These are phyloP conservation scores for Cystobasidium tubakii DNA, from an alignment of 768 basidiomycete species.

Conservation along the genomic window DNA sequence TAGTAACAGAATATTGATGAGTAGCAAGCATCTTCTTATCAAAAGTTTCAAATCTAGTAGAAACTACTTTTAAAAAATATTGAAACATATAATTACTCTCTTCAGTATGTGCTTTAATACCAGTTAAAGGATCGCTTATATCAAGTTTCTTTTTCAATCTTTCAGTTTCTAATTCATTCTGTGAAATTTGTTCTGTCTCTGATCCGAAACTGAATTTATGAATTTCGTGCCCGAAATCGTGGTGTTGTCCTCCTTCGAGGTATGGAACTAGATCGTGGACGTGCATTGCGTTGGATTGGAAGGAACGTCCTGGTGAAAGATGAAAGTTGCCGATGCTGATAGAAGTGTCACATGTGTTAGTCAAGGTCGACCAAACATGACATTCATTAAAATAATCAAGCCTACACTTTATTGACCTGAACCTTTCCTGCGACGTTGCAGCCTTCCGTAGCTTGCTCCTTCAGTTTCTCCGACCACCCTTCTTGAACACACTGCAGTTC, in stretches of 20 bases:
- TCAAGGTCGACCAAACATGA: too few relatives aligned
- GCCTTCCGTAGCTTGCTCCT: constrained; percentile 85
- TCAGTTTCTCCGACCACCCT: constrained; percentile 89
- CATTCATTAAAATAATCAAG: too few relatives aligned
- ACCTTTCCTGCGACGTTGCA: constrained; percentile 88
- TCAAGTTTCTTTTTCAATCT: constrained; percentile 60
- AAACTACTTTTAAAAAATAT: constrained; percentile 98
- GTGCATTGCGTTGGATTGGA: constrained; percentile 73
- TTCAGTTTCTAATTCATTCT: constrained; percentile 41
- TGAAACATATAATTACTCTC: constrained; percentile 92
- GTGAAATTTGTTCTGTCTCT: constrained; percentile 45
- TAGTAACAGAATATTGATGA: constrained; percentile 91
- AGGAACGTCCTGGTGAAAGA: constrained; percentile 88
- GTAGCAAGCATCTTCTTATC: constrained; percentile 74
- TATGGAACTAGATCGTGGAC: constrained; percentile 90
- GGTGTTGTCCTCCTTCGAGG: constrained; percentile 75
- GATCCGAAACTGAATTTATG: constrained; percentile 72
- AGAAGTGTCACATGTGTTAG: neutral
- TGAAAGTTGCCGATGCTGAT: constrained; percentile 74
- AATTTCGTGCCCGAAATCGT: constrained; percentile 87
- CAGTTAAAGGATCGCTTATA: constrained; percentile 71
- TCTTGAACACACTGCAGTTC: constrained; percentile 71
- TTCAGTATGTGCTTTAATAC: constrained; percentile 57
- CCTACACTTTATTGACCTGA: constrained; percentile 82
- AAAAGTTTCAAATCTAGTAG: constrained; percentile 83